Evolutionary conservation across 1,284 basidiomycete genomes (phyloP).

Genomic region (Microbotryum scabiosae): DNA sequence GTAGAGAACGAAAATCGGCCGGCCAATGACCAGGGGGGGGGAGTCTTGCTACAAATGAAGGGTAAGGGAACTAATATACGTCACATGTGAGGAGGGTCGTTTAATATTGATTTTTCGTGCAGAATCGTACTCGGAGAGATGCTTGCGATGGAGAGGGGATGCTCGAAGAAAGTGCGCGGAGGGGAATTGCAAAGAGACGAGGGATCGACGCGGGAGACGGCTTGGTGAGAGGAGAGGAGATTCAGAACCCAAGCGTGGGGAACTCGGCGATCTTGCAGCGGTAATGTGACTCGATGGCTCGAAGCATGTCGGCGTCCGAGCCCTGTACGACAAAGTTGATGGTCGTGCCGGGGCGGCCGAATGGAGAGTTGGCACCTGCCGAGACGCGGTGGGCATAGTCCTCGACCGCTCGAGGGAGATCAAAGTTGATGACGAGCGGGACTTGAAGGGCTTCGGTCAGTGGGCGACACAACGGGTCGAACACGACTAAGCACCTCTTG

Average conservation of each 20-base stretch:
- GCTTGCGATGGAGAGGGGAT: too few relatives aligned
- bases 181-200: too few relatives aligned
- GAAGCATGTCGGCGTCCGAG: conserved; percentile 30
- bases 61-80: too few relatives aligned
- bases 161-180: too few relatives aligned
- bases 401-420: conserved; percentile 33
- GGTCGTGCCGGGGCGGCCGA: conserved; percentile 23
- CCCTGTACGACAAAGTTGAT: conserved; percentile 32
- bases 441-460: conserved; percentile 32
- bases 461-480: conserved; percentile 30
- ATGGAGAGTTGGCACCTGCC: conserved; percentile 25
- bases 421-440: conserved; percentile 35
- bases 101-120: too few relatives aligned
- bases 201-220: too few relatives aligned
- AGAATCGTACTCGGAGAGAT: too few relatives aligned
- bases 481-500: conserved; percentile 34
- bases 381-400: conserved; percentile 32
- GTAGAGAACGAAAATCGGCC: too few relatives aligned
- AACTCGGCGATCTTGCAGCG: conserved; percentile 27
- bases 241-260: conserved; percentile 5
- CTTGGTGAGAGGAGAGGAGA: too few relatives aligned
- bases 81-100: too few relatives aligned
- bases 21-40: too few relatives aligned
- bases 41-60: too few relatives aligned
- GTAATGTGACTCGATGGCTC: conserved; percentile 30